Base-by-base conservation (phyloP, 768 basidiomycete genomes). In the Russula brevipes region DNA sequence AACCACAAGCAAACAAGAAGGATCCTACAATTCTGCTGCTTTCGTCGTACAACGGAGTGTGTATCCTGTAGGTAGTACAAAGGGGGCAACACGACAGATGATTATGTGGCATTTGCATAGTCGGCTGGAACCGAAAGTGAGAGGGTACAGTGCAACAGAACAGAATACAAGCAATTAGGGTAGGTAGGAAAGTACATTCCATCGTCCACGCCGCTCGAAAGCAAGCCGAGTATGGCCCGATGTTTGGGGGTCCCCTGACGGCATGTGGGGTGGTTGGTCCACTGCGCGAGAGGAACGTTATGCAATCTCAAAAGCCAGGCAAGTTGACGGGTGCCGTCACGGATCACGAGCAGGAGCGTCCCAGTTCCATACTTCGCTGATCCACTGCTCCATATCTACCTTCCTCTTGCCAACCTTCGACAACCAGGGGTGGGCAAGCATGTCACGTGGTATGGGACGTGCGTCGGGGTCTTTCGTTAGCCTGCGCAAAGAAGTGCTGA, bases 381-480 rank as follows among this genome's bases (percentile, higher is more conserved):
- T 86, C 91, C 91, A 94, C 70, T 81, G 84, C 5, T 83, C 85
- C 88, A 94, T 91, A 61, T 89, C 84, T 41, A 89, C 85, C 64
- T 90, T 88, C 72, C 84, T 82, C 70, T 83, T 84, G 80, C 87
- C 85, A 51, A 81, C 81, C 60, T 80, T 77, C 53, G 79, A 73
- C 62, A 94, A 84, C 88, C 90, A 94, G 7, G 86, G 85, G 73
- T 94, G 92, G 47, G 75, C 75, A 56, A 93, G 78, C 81, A 93
- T 83, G 68, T 90, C 86, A 68, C 81, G 85, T 1, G 91, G 91
- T 54, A 84, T 85, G 19, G 91, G 90, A 52, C 91, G 82, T 44
- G 78, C 78, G 12, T 75, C 73, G 51, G 85, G 79, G 64, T 86
- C 84, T 46, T 87, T 81, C 61, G 78, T 88, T 60, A 90, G 78